phyloP scores from a whole-genome alignment of 192 early-diverging fungal genomes.

The Backusella circina region DNA sequence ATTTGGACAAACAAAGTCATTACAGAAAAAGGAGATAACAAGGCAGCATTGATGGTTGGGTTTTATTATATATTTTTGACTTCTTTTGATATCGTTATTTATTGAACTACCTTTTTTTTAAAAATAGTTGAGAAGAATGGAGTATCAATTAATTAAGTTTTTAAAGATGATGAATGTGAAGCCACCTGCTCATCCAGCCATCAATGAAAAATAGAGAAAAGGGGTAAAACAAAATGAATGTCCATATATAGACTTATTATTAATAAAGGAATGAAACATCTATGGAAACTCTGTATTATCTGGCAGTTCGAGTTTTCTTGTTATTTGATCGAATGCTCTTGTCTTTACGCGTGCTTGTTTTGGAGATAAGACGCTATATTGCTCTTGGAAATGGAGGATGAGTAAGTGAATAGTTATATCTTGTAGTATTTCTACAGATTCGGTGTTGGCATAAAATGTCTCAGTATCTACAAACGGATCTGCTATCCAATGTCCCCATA shows the following conservation, averaged over 20 bases:
- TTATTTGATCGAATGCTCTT: neutral
- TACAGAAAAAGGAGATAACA: constrained; percentile 75
- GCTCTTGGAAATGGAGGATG: neutral
- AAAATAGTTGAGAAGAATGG: constrained; percentile 13
- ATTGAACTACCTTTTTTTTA: neutral
- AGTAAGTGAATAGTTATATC: constrained; percentile 5
- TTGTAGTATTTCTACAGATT: constrained; percentile 6
- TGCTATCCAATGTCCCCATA: constrained; percentile 17
- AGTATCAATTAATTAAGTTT: constrained; percentile 14
- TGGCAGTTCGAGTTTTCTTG: neutral
- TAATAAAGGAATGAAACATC: neutral
- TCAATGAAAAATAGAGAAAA: neutral
- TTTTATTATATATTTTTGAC: neutral
- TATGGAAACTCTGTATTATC: neutral
- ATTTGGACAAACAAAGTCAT: constrained; percentile 70
- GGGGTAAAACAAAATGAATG: neutral
- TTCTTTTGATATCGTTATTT: neutral
- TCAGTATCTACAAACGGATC: constrained; percentile 15
- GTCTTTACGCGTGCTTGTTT: neutral
- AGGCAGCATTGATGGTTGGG: constrained; percentile 54
- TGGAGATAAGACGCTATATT: neutral
- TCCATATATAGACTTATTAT: neutral
- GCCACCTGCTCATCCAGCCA: constrained; percentile 10
- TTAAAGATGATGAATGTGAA: constrained; percentile 11
- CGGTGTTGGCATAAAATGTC: constrained; percentile 1